Evolutionary conservation across 495 filamentous ascomycete genomes (phyloP), one percentile per base, ranked within the genome.

Genomic region (Lasiosphaeria ovina): DNA sequence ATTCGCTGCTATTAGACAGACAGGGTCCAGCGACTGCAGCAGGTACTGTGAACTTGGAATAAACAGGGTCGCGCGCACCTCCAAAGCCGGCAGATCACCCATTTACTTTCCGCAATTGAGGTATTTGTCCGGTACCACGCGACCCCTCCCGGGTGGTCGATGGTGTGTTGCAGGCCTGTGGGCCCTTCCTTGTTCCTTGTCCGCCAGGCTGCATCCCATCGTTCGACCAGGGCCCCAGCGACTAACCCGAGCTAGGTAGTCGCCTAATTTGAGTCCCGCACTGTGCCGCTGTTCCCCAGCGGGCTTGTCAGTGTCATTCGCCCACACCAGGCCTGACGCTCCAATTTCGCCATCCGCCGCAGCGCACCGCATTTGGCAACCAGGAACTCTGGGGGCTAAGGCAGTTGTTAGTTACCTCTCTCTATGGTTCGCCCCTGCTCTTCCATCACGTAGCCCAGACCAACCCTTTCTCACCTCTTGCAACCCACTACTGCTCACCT

Each of bases 121-220:
- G 66, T 66, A 67, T 64, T 62, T 35, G 51, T 36, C 62, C 57
- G 62, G 69, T 71, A 62, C 64, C 61, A 57, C 35, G 53, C 44
- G 59, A 66, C 61, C 12, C 24, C 45, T 58, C 44, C 16, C 33
- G 10, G 16, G 51, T 17, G 1, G 16, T 31, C 58, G 35, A 60
- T 59, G 59, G 59, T 61, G 62, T 61, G 63, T 64, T 53, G 68
- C 63, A 66, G 54, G 12, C 63, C 42, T 36, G 35, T 57, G 54
- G 6, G n/a, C 44, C 51, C 57, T 55, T 58, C 59, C 54, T 54
- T 64, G 62, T 61, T 58, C 58, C 55, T 55, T 58, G 59, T 16
- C 49, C 53, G 5, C 42, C 49, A 61, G 58, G 58, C 50, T 61
- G 42, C 61, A 60, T 44, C 56, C 55, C n/a, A 24, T 55, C 52